Conservation (phyloP, 164 flowering plant genomes). For the Chimonanthus salicifolius region DNA sequence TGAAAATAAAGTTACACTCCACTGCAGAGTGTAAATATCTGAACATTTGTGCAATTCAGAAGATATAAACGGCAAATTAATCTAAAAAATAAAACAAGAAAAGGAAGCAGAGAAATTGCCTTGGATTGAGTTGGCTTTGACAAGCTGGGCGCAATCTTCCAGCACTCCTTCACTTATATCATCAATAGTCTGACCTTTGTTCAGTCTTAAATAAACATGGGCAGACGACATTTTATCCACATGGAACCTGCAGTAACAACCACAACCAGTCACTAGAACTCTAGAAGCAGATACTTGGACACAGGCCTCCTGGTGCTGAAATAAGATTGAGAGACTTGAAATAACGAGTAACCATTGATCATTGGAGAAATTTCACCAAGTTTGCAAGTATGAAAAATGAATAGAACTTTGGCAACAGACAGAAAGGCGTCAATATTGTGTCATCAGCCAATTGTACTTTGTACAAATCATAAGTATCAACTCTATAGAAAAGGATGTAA, state of each 20-base stretch:
- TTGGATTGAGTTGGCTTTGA: conserved; percentile 98
- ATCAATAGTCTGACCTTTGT: conserved; percentile 85
- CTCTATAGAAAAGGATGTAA: no score
- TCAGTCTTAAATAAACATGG: conserved; percentile 89
- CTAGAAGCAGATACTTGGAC: neutral
- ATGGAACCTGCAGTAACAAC: conserved; percentile 69
- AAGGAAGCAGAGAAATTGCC: conserved; percentile 33
- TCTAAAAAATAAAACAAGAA: neutral
- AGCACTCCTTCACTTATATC: conserved; percentile 83
- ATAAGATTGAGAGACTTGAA: no score
- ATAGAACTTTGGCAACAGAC: no score
- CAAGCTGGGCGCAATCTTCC: conserved; percentile 98
- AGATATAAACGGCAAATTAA: neutral
- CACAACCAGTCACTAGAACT: neutral
- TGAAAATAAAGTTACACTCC: neutral
- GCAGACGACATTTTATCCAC: conserved; percentile 99
- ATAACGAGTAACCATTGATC: no score
- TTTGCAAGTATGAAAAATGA: no score
- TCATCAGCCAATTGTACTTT: no score
- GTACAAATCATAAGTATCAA: no score
- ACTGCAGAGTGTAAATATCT: no score
- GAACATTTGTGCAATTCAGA: no score
- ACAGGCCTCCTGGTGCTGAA: no score
- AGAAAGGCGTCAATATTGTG: no score
- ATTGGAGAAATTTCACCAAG: no score